A percentile compares a stretch with the other conserved stretches of the same genome.
Conservation (phyloP, 306 rosid species). For the Rosa rugosa region DNA sequence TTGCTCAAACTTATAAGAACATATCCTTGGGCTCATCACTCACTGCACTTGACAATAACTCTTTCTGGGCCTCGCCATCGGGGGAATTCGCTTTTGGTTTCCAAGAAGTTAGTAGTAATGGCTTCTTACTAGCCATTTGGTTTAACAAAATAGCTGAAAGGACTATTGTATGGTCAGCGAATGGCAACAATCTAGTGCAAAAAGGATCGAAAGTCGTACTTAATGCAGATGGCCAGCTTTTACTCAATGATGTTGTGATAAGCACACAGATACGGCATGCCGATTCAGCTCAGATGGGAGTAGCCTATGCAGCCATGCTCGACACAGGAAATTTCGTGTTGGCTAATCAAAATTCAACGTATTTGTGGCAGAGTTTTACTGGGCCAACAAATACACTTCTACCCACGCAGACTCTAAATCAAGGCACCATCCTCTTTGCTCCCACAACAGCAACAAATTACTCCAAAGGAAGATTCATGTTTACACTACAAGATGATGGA, state of each 20-base stretch:
- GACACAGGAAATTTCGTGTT: constrained; percentile 61
- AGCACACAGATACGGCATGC: constrained; percentile 24
- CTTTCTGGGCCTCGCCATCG: constrained; percentile 29
- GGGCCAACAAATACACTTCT: constrained; percentile 61
- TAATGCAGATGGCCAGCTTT: constrained; percentile 27
- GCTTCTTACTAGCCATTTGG: constrained; percentile 44
- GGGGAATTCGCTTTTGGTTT: constrained; percentile 50
- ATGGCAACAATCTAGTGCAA: constrained; percentile 17
- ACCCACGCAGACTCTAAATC: constrained; percentile 39
- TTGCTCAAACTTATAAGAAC: constrained; percentile 26
- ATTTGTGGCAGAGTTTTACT: constrained; percentile 55
- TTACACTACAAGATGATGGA: constrained; percentile 2
- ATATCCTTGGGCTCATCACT: constrained; percentile 35
- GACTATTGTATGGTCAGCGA: constrained; percentile 53
- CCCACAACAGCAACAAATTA: constrained; percentile 33
- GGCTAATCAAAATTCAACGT: background rate
- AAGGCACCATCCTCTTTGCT: constrained; percentile 6
- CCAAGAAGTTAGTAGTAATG: constrained; percentile 7
- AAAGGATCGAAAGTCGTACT: constrained; percentile 38
- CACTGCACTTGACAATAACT: constrained; percentile 14
- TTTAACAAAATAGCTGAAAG: constrained; percentile 34
- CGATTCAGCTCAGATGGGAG: background rate
- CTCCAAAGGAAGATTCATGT: constrained; percentile 47
- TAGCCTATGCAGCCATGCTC: constrained; percentile 48
- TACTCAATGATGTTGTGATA: constrained; percentile 24